Evolutionary conservation across 768 basidiomycete species (phyloP).

Genomic region (Piloderma croceum): DNA sequence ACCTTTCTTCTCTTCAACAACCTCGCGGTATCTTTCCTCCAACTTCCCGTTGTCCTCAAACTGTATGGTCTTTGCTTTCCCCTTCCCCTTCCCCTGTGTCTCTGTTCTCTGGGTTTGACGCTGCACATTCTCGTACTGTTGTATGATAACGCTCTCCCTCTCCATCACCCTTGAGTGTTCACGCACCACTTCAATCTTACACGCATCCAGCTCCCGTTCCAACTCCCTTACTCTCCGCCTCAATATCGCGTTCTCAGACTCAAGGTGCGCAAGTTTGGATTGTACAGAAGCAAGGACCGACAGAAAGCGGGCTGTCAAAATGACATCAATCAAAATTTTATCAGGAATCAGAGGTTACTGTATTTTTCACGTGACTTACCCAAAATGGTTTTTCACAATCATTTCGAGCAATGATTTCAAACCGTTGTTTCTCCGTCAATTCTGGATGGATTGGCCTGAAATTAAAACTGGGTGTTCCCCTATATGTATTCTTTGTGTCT

Average conservation of each 20-base stretch:
- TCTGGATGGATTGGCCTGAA: no score
- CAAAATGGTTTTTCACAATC: no score
- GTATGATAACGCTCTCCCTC: conserved; percentile 42
- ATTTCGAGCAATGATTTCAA: no score
- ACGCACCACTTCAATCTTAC: conserved; percentile 68
- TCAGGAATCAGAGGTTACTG: no score
- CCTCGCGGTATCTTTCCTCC: conserved; percentile 60
- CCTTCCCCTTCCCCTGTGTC: conserved; percentile 24
- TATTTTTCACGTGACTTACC: no score
- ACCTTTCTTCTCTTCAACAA: conserved; percentile 90
- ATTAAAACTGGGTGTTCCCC: no score
- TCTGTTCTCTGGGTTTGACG: conserved; percentile 3
- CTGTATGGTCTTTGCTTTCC: conserved; percentile 29
- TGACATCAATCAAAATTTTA: no score
- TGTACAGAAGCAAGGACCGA: conserved; percentile 61
- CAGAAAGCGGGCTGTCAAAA: conserved; percentile 60
- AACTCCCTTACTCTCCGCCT: conserved; percentile 80
- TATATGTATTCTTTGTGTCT: no score
- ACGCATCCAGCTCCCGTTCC: conserved; percentile 79
- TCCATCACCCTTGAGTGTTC: conserved; percentile 64
- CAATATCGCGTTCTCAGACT: conserved; percentile 78
- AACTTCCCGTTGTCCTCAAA: conserved; percentile 34
- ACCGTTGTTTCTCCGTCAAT: no score
- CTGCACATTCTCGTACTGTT: conserved; percentile 27
- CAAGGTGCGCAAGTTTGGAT: conserved; percentile 62